These are phyloP conservation scores for Pleurozium schreberi DNA, from an alignment of 225 moss, liverwort and hornwort genomes.

Conservation along the genomic window DNA sequence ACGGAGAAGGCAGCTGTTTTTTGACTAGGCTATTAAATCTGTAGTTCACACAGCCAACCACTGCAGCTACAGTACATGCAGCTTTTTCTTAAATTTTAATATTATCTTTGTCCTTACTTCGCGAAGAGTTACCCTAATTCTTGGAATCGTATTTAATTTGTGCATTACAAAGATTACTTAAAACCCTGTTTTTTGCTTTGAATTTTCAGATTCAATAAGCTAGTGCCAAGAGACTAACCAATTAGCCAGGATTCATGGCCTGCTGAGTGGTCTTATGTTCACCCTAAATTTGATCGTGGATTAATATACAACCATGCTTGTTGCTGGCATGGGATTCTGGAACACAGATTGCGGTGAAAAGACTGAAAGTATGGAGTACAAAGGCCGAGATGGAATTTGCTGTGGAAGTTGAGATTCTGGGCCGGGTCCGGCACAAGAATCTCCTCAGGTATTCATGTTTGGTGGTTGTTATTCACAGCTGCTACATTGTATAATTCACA, in stretches of 20 bases:
- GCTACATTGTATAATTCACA: not conserved
- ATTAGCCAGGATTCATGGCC: not conserved
- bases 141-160: not conserved
- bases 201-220: not conserved
- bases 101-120: not conserved
- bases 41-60: not conserved
- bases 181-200: not conserved
- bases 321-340: not conserved
- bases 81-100: not conserved
- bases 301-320: not conserved
- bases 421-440: conserved; percentile 88
- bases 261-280: not conserved
- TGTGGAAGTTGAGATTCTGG: conserved; percentile 93
- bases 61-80: not conserved
- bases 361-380: conserved; percentile 96
- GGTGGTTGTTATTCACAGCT: not conserved
- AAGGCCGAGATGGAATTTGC: conserved; percentile 99
- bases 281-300: not conserved
- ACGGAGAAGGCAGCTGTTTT: not conserved
- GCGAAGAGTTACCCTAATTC: not conserved
- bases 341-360: conserved; percentile 88
- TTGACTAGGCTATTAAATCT: not conserved
- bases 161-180: not conserved
- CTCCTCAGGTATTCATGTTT: conserved; percentile 12
- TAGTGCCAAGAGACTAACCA: not conserved